These are phyloP conservation scores for Arachis stenosperma DNA, from an alignment of 306 rosid genomes.

Conservation along the genomic window DNA sequence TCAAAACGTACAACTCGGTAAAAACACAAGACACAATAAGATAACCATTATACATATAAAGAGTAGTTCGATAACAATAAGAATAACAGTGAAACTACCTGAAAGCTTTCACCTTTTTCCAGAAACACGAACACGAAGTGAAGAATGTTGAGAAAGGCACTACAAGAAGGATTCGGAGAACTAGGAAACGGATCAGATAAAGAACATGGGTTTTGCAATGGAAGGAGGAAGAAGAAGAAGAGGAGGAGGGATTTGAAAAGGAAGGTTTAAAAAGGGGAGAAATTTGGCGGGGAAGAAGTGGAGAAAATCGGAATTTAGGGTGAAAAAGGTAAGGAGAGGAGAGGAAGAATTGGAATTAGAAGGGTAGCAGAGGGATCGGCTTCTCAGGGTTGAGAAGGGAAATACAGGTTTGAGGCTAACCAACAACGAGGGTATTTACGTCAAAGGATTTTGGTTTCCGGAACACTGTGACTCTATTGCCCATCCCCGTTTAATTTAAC, in stretches of 20 bases:
- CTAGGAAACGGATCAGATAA: slow-evolving; percentile 36
- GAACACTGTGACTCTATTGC: slow-evolving; percentile 56
- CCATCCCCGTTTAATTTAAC: too few relatives aligned
- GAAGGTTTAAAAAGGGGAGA: not conserved
- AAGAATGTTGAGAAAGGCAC: slow-evolving; percentile 8
- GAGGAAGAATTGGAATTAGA: slow-evolving; percentile 58
- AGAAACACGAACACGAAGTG: not conserved
- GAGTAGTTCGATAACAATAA: not conserved
- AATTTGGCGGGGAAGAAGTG: slow-evolving; percentile 72
- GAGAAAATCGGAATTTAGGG: slow-evolving; percentile 60
- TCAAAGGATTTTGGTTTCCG: slow-evolving; percentile 39
- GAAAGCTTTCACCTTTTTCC: not conserved
- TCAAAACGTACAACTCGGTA: too few relatives aligned
- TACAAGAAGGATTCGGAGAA: not conserved
- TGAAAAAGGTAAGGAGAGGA: slow-evolving; percentile 66
- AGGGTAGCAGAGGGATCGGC: slow-evolving; percentile 64
- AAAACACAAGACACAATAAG: not conserved
- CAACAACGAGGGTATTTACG: slow-evolving; percentile 72
- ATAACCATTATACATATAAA: not conserved
- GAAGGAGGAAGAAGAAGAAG: not conserved
- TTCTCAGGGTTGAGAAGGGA: slow-evolving; percentile 62
- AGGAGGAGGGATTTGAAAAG: slow-evolving; percentile 51
- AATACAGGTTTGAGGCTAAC: slow-evolving; percentile 55
- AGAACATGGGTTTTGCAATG: slow-evolving; percentile 25
- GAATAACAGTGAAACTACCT: slow-evolving; percentile 26